Evolutionary conservation across 2,329 filamentous ascomycete species (phyloP), one percentile per base, ranked within the genome.

Genomic region (Stachybotrys elegans): DNA sequence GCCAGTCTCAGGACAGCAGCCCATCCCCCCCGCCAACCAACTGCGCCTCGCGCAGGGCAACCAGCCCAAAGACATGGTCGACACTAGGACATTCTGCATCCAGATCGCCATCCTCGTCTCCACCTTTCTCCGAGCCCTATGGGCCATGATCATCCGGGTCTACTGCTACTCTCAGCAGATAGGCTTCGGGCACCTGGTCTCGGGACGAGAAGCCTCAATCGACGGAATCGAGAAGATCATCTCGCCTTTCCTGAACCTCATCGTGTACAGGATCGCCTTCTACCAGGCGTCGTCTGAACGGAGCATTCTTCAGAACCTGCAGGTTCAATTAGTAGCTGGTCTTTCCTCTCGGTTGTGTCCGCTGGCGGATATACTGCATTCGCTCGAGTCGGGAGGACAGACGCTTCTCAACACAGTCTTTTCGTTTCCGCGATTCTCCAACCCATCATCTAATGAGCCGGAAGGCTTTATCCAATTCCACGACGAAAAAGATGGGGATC

Each of bases 221-320:
- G 57, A 62, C 4, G 65, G 67, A 3, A 69, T 77, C 17, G 64
- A 70, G 6, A 59, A 71, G 4, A 67, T 72, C 3, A 66, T 73
- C 14, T 75, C 76, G 0, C 61, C 65, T 21, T 76, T 78, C 43
- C 73, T 78, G 49, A 77, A 76, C 47, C 76, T 77, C 69, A 64
- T 79, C 5, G 69, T 73, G 42, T 76, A 70, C 47, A 40, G 41
- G 5, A 7, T 31, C 25, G 8, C 25, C n/a, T 9, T 29, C n/a
- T n/a, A n/a, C 25, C n/a, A 8, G 9, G n/a, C 9, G 8, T 29
- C 25, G 8, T 29, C 25, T n/a, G 9, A 8, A n/a, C 25, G 8
- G 25, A n/a, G 9, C n/a, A 29, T 29, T n/a, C 25, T 29, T 9
- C 25, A 29, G n/a, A n/a, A 29, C n/a, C 25, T 29, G 8, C 25